phyloP scores from a whole-genome alignment of 208 protist species.

The Sergeia podlipaevii region DNA sequence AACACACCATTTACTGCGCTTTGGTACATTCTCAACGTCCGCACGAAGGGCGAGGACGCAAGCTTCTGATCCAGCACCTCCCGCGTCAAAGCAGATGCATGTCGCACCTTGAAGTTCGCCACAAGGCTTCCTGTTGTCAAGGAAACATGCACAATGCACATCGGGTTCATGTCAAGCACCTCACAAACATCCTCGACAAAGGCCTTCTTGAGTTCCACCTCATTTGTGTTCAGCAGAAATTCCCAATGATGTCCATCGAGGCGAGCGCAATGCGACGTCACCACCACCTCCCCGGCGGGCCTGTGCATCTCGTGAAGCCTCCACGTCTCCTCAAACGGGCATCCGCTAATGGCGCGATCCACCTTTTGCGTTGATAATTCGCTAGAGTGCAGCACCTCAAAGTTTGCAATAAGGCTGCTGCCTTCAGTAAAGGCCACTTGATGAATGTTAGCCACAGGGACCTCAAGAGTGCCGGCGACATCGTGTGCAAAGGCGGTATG shows the following conservation, averaged over 20 bases:
- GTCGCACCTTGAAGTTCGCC: conserved; percentile 18
- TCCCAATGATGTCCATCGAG: conserved; percentile 17
- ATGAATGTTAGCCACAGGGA: neutral
- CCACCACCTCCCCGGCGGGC: neutral
- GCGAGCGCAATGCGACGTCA: conserved; percentile 10
- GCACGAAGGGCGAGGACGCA: conserved; percentile 14
- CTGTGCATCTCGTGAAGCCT: conserved; percentile 4
- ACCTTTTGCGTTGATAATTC: neutral
- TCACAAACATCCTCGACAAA: conserved; percentile 24
- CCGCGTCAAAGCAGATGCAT: conserved; percentile 4
- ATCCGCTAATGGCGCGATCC: conserved; percentile 4
- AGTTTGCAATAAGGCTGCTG: conserved; percentile 2
- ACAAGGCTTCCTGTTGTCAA: conserved; percentile 23
- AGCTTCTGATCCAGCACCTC: conserved; percentile 16
- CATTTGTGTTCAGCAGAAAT: conserved; percentile 6
- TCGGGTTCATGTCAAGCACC: conserved; percentile 9
- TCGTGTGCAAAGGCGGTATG: conserved; percentile 1
- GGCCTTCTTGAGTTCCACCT: conserved; percentile 15
- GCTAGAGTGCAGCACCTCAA: conserved; percentile 2
- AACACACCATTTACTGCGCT: neutral
- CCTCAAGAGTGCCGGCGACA: neutral
- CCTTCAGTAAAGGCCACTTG: conserved; percentile 4
- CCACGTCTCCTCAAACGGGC: conserved; percentile 11
- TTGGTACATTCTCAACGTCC: conserved; percentile 38
- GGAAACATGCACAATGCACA: conserved; percentile 12